These are phyloP conservation scores for Eutypella sp. DNA, from an alignment of 2,329 filamentous ascomycete species.

Conservation along the genomic window DNA sequence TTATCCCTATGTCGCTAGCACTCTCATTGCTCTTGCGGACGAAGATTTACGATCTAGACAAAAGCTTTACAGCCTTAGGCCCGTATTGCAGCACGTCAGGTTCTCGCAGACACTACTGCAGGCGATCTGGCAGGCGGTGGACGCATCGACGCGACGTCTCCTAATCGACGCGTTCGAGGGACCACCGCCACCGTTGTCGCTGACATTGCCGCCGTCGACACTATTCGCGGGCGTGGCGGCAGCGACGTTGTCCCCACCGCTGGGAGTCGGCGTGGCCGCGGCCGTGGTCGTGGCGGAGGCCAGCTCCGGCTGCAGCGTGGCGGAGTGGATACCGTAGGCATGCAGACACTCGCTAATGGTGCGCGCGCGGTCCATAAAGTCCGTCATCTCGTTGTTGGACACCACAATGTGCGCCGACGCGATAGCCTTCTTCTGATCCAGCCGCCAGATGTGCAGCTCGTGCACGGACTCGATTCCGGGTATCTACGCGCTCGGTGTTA, in stretches of 20 bases:
- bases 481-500: slow-evolving; percentile 39
- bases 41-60: too few relatives aligned
- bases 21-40: too few relatives aligned
- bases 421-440: slow-evolving; percentile 65
- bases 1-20: too few relatives aligned
- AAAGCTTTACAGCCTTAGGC: slow-evolving; percentile 1
- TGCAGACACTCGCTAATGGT: slow-evolving; percentile 65
- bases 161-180: slow-evolving; percentile 22
- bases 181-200: neutral
- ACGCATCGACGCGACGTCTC: slow-evolving; percentile 19
- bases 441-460: slow-evolving; percentile 69
- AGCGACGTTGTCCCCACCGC: slow-evolving; percentile 3
- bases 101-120: slow-evolving; percentile 25
- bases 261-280: slow-evolving; percentile 1
- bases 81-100: slow-evolving; percentile 24
- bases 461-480: slow-evolving; percentile 63
- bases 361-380: slow-evolving; percentile 57
- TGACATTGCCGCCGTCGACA: neutral
- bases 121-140: slow-evolving; percentile 22
- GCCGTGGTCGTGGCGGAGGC: slow-evolving; percentile 7
- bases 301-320: slow-evolving; percentile 64
- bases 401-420: slow-evolving; percentile 67
- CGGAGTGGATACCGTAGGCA: slow-evolving; percentile 67
- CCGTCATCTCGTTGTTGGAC: slow-evolving; percentile 47
- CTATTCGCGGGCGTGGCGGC: neutral